Percentiles rank a stretch among this genome's conserved stretches.
These are phyloP conservation scores for Apiospora hydei DNA, from an alignment of 2,329 filamentous ascomycete genomes.

Conservation along the genomic window DNA sequence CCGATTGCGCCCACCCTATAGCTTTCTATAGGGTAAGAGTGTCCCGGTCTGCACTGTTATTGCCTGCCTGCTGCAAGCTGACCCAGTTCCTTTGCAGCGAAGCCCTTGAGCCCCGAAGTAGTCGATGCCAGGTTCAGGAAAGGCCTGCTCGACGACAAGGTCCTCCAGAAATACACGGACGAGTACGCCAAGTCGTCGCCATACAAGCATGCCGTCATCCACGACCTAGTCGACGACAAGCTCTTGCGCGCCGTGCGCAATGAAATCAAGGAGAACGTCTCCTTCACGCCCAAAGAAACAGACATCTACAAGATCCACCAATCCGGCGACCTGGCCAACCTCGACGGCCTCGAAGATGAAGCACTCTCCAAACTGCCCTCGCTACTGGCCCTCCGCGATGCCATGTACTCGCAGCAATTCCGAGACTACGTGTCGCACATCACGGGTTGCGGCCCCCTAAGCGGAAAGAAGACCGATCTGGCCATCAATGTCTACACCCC, in stretches of 20 bases:
- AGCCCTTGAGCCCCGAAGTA: slow-evolving; percentile 57
- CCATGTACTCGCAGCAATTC: slow-evolving; percentile 89
- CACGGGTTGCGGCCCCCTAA: slow-evolving; percentile 85
- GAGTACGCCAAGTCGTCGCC: slow-evolving; percentile 70
- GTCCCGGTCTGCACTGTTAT: background rate
- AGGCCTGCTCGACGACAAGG: slow-evolving; percentile 68
- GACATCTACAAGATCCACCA: slow-evolving; percentile 99
- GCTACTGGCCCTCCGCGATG: slow-evolving; percentile 89
- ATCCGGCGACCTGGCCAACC: slow-evolving; percentile 94
- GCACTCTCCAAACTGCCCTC: slow-evolving; percentile 88
- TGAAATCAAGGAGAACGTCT: slow-evolving; percentile 89
- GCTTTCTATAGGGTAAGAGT: slow-evolving; percentile 18
- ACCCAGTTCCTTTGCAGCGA: slow-evolving; percentile 1
- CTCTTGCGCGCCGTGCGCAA: slow-evolving; percentile 86
- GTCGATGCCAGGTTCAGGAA: slow-evolving; percentile 67
- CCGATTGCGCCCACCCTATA: slow-evolving; percentile 9
- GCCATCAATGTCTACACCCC: slow-evolving; percentile 98
- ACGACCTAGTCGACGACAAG: slow-evolving; percentile 77
- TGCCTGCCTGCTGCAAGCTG: background rate
- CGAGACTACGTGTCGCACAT: slow-evolving; percentile 87
- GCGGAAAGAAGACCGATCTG: slow-evolving; percentile 96
- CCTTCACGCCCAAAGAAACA: slow-evolving; percentile 97
- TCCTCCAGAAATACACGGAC: slow-evolving; percentile 65
- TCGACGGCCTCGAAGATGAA: slow-evolving; percentile 89
- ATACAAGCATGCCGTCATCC: slow-evolving; percentile 94